These are phyloP conservation scores for Blyttiomyces sp. DNA, from an alignment of 371 early-diverging fungal genomes.

Conservation along the genomic window DNA sequence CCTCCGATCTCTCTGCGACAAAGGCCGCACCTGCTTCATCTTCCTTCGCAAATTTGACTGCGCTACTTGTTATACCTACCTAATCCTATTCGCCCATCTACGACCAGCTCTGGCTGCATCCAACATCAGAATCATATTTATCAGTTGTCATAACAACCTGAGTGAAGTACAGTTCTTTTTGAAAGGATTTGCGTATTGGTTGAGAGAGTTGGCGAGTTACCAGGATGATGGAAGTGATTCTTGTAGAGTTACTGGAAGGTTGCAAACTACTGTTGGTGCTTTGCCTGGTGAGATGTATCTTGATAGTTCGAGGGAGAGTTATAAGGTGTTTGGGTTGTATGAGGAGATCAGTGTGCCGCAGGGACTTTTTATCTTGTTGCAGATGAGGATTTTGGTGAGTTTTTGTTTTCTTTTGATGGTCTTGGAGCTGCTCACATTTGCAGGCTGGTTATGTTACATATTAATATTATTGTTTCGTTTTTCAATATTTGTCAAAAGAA, in stretches of 20 bases:
- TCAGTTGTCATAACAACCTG: slow-evolving; percentile 15
- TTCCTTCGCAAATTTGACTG: slow-evolving; percentile 13
- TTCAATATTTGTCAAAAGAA: neutral
- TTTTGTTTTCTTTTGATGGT: neutral
- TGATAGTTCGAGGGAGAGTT: neutral
- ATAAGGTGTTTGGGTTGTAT: slow-evolving; percentile 6
- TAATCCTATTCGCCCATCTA: slow-evolving; percentile 8
- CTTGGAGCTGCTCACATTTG: neutral
- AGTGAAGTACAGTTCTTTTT: slow-evolving; percentile 10
- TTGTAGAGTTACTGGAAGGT: no score
- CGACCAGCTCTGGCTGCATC: neutral
- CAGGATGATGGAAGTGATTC: neutral
- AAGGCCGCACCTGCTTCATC: neutral
- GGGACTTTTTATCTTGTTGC: neutral
- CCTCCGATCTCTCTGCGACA: slow-evolving; percentile 1
- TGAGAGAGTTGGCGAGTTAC: neutral
- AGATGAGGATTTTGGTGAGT: neutral
- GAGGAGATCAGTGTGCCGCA: neutral
- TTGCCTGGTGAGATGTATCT: slow-evolving; percentile 5
- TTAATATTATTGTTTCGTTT: neutral
- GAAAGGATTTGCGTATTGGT: slow-evolving; percentile 8
- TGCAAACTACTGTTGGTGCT: neutral
- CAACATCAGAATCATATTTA: slow-evolving; percentile 6
- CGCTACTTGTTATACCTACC: slow-evolving; percentile 6
- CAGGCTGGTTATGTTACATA: neutral